Evolutionary conservation across 192 early-diverging fungal genomes (phyloP).

Genomic region (Backusella parvicylindrica): DNA sequence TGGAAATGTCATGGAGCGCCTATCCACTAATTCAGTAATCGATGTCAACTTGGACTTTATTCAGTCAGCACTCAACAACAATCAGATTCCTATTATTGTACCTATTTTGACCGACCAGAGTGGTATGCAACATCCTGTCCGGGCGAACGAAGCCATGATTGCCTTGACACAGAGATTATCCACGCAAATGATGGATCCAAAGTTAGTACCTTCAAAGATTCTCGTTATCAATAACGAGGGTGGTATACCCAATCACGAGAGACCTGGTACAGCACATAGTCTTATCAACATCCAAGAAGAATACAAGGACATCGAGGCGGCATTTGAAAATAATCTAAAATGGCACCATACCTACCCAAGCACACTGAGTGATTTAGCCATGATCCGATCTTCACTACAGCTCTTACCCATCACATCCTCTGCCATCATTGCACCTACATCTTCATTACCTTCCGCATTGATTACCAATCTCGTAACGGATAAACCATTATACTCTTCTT

Average conservation of each 20-base stretch:
- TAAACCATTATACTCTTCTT: slow-evolving; percentile 66
- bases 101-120: slow-evolving; percentile 38
- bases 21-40: background rate
- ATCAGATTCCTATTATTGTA: slow-evolving; percentile 64
- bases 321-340: slow-evolving; percentile 26
- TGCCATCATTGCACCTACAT: slow-evolving; percentile 62
- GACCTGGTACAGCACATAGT: slow-evolving; percentile 51
- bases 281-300: slow-evolving; percentile 85
- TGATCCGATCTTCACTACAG: slow-evolving; percentile 64
- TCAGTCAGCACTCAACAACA: slow-evolving; percentile 55
- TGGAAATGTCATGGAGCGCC: slow-evolving; percentile 48
- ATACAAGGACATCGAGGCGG: slow-evolving; percentile 47
- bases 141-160: slow-evolving; percentile 52
- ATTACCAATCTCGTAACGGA: slow-evolving; percentile 78
- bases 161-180: slow-evolving; percentile 42
- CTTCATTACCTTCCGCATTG: slow-evolving; percentile 43
- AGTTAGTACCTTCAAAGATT: slow-evolving; percentile 49
- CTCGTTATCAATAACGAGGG: slow-evolving; percentile 71
- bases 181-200: slow-evolving; percentile 7
- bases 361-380: slow-evolving; percentile 44
- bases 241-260: slow-evolving; percentile 56
- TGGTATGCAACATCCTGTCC: slow-evolving; percentile 37
- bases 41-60: slow-evolving; percentile 38
- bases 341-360: slow-evolving; percentile 32
- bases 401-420: slow-evolving; percentile 74